Conservation (phyloP, 345 rosid genomes). For the Eucalyptus sideroxylon region DNA sequence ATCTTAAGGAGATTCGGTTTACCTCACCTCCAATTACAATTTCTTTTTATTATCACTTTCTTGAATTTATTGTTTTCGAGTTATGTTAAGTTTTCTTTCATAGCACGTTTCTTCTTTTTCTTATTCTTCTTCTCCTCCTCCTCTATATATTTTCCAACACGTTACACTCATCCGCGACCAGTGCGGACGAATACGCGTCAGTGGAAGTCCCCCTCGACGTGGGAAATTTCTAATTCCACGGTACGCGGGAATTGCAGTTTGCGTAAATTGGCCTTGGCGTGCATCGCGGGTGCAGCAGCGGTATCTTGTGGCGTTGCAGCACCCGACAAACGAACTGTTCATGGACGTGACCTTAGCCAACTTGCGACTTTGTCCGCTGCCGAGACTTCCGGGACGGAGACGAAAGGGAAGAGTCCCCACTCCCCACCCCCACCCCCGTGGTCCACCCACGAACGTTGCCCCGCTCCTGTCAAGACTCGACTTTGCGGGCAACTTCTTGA, state of each 20-base stretch:
- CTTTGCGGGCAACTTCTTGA: neutral
- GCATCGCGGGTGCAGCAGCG: too few relatives aligned
- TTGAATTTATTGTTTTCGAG: too few relatives aligned
- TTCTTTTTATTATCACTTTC: too few relatives aligned
- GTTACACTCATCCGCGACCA: neutral
- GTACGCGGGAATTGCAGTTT: neutral
- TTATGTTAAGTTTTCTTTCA: too few relatives aligned
- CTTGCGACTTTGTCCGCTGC: neutral
- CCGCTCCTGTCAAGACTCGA: neutral
- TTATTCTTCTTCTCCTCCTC: too few relatives aligned
- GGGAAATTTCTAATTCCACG: neutral
- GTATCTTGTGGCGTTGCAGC: too few relatives aligned
- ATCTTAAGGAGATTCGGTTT: too few relatives aligned
- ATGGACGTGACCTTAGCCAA: neutral
- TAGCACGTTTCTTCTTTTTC: accelerated
- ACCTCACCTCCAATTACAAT: too few relatives aligned
- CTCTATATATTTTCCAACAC: too few relatives aligned
- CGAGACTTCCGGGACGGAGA: neutral
- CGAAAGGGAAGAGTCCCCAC: neutral
- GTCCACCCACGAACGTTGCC: neutral
- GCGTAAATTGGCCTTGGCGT: neutral
- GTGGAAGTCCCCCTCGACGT: neutral
- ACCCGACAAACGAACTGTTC: neutral
- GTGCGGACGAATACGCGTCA: neutral
- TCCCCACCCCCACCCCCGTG: neutral